phyloP scores from a whole-genome alignment of 1,139 yeast species.

The Debaryomyces robertsiae region DNA sequence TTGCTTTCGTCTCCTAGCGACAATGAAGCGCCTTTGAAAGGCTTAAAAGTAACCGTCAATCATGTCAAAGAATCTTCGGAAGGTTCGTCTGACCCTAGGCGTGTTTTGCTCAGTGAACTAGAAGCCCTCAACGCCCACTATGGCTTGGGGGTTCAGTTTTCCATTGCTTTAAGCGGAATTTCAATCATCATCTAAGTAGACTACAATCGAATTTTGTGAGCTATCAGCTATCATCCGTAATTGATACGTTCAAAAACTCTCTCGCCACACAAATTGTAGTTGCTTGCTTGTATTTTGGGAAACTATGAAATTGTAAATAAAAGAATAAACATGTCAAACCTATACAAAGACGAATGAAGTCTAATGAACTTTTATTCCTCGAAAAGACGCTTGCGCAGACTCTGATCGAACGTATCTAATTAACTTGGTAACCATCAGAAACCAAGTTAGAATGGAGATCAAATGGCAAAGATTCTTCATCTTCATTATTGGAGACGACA shows the following conservation, averaged over 20 bases:
- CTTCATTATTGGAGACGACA: conserved; percentile 41
- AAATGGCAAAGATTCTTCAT: conserved; percentile 64
- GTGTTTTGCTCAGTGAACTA: conserved; percentile 48
- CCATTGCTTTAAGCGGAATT: conserved; percentile 58
- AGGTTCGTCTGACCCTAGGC: conserved; percentile 53
- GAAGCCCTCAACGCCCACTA: conserved; percentile 38
- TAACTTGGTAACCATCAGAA: conserved; percentile 68
- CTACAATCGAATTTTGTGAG: not conserved
- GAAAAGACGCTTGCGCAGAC: too few relatives aligned
- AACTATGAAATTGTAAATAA: too few relatives aligned
- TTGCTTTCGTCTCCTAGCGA: conserved; percentile 15
- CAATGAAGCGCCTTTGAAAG: conserved; percentile 35
- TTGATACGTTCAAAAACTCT: not conserved
- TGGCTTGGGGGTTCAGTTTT: conserved; percentile 45
- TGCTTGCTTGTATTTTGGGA: too few relatives aligned
- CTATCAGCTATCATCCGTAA: not conserved
- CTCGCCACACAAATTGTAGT: too few relatives aligned
- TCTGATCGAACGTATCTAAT: conserved; percentile 25
- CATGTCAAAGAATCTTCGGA: conserved; percentile 66
- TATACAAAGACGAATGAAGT: too few relatives aligned
- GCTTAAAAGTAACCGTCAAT: conserved; percentile 60
- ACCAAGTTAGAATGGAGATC: conserved; percentile 64
- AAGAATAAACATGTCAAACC: too few relatives aligned
- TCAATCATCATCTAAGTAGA: conserved; percentile 18
- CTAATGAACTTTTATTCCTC: too few relatives aligned